phyloP scores from a whole-genome alignment of 352 stramenopile species.

The Phytopythium ostracodes region DNA sequence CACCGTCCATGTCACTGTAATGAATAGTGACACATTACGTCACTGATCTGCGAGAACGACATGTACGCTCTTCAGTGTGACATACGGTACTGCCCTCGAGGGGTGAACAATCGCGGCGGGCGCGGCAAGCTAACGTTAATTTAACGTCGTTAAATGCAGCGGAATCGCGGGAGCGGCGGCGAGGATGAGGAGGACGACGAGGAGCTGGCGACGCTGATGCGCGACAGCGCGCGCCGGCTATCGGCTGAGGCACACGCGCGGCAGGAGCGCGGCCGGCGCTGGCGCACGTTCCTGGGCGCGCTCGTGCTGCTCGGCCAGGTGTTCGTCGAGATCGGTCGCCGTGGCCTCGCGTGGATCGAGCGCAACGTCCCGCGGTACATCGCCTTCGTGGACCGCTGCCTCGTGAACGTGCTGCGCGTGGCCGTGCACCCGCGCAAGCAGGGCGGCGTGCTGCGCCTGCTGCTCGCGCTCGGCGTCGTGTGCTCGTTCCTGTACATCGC shows the following conservation, averaged over 20 bases:
- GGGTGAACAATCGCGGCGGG: neutral
- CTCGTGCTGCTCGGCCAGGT: conserved; percentile 44
- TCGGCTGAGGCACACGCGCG: conserved; percentile 11
- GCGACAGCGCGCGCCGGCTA: conserved; percentile 27
- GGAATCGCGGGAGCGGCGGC: conserved; percentile 11
- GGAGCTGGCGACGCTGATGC: conserved; percentile 38
- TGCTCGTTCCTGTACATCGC: conserved; percentile 43
- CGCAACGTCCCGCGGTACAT: conserved; percentile 45
- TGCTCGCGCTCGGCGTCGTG: conserved; percentile 32
- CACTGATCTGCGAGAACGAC: neutral
- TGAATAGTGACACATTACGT: neutral
- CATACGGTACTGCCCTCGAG: neutral
- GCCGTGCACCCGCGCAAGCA: conserved; percentile 31
- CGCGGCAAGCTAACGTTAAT: neutral
- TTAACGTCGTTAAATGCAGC: neutral
- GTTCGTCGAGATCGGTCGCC: conserved; percentile 41
- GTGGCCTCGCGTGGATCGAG: conserved; percentile 38
- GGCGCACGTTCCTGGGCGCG: conserved; percentile 33
- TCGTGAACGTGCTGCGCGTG: conserved; percentile 43
- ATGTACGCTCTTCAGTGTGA: neutral
- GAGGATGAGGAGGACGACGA: conserved; percentile 38
- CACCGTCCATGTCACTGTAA: neutral
- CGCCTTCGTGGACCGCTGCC: conserved; percentile 40
- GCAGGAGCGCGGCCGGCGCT: conserved; percentile 20
- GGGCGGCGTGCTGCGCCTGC: conserved; percentile 30